Conservation (phyloP, 1,284 basidiomycete genomes). For the Anthracocystis setariae region DNA sequence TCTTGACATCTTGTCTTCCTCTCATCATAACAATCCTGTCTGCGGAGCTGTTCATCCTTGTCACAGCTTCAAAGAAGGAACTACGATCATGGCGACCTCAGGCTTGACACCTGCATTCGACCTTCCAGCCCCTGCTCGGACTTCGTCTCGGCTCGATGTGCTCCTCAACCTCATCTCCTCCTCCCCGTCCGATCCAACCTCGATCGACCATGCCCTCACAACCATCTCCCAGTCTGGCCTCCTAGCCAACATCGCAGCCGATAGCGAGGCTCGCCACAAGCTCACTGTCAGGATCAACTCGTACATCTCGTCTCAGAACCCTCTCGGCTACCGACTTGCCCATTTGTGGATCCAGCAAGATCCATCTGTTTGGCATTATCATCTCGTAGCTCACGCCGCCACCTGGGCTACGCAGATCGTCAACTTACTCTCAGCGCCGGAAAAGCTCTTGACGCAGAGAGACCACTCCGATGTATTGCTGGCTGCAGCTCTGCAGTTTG, state of each 20-base stretch:
- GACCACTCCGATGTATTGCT: conserved; percentile 25
- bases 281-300: conserved; percentile 46
- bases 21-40: neutral
- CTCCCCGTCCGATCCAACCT: conserved; percentile 10
- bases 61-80: neutral
- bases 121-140: conserved; percentile 25
- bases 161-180: conserved; percentile 34
- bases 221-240: conserved; percentile 38
- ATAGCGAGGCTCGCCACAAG: conserved; percentile 45
- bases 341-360: conserved; percentile 44
- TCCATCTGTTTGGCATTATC: conserved; percentile 34
- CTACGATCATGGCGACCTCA: conserved; percentile 2
- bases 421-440: conserved; percentile 31
- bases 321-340: conserved; percentile 39
- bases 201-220: conserved; percentile 21
- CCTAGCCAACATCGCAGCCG: conserved; percentile 12
- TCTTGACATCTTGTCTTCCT: conserved; percentile 4
- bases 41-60: neutral
- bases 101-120: conserved; percentile 10
- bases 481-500: conserved; percentile 22
- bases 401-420: conserved; percentile 47
- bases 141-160: conserved; percentile 27
- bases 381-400: conserved; percentile 34
- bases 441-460: conserved; percentile 24
- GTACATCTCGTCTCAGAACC: conserved; percentile 42